Conservation (phyloP, 345 rosid species). For the Limnanthes douglasii region DNA sequence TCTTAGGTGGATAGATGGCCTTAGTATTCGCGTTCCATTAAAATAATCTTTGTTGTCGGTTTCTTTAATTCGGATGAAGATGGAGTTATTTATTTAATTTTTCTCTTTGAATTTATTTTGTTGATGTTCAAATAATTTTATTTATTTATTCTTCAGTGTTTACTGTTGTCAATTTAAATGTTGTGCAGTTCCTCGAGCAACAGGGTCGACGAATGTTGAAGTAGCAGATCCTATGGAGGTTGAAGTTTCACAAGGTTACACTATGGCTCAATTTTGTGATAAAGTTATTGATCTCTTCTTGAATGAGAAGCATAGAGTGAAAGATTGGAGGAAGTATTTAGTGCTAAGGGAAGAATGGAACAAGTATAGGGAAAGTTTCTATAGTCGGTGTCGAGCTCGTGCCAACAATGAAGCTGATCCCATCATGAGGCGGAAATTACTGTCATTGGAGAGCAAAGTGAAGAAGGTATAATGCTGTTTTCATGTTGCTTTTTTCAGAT, state of each 20-base stretch:
- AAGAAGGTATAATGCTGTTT: constrained; percentile 34
- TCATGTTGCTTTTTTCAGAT: neutral
- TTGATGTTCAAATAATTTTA: neutral
- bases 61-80: neutral
- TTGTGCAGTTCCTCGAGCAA: constrained; percentile 32
- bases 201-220: constrained; percentile 14
- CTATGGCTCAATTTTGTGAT: constrained; percentile 62
- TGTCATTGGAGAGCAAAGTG: constrained; percentile 48
- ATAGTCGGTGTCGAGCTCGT: constrained; percentile 38
- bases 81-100: neutral
- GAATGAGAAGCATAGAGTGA: constrained; percentile 64
- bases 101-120: neutral
- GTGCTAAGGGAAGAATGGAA: constrained; percentile 79
- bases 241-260: constrained; percentile 63
- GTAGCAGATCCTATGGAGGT: constrained; percentile 30
- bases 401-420: constrained; percentile 48
- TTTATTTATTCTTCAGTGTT: neutral
- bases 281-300: constrained; percentile 63
- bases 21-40: neutral
- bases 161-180: neutral
- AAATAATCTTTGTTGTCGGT: neutral
- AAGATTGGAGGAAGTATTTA: constrained; percentile 68
- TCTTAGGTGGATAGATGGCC: neutral
- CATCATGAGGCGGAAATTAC: constrained; percentile 30
- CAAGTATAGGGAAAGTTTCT: constrained; percentile 60